Base-by-base conservation (phyloP, 164 flowering plant species). In the Houttuynia cordata region DNA sequence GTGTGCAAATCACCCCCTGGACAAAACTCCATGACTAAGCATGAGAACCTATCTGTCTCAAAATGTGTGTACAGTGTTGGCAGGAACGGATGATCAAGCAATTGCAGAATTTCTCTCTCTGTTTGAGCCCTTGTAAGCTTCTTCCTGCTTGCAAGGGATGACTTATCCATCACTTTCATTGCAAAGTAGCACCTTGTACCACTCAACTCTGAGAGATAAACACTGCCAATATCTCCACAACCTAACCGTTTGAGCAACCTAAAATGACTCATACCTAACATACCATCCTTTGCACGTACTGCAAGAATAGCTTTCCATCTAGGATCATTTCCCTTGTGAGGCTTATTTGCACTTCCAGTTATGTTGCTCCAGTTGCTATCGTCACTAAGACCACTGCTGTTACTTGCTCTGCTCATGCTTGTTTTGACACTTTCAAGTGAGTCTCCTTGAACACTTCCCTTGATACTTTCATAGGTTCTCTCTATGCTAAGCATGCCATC, bases 241-340 rank as follows among this genome's bases (percentile, higher is more conserved):
- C 96, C 96, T n/a, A 88, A 75, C 50, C 82, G 79, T 57, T 66
- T 71, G 51, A 80, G 66, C 77, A 86, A 76, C 34, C 74, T 71
- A 71, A 84, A 91, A 72, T 91, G 97, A 70, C 91, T 91, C 97
- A 91, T 91, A 25, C 97, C 97, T 62, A 91, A 71, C 47, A 82
- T 80, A 18, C 92, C 92, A 79, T 91, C 91, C 57, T 94, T 78
- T 19, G 86, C 75, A 66, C 96, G 74, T 58, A 91, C 81, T 57
- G 94, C 92, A 60, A 85, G 85, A 64, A 91, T 88, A 62, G 97
- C 89, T 74, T 86, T 91, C 96, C 97, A 91, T 69, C 96, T 75
- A 10, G 97, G 96, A 74, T 91, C 97, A 73, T 91, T 91, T 63
- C 96, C 96, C 74, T 88, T 91, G 77, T 88, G 97, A 51, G 97